phyloP scores from a whole-genome alignment of 2,329 filamentous ascomycete species.

The Phaeosphaeriaceae sp. region DNA sequence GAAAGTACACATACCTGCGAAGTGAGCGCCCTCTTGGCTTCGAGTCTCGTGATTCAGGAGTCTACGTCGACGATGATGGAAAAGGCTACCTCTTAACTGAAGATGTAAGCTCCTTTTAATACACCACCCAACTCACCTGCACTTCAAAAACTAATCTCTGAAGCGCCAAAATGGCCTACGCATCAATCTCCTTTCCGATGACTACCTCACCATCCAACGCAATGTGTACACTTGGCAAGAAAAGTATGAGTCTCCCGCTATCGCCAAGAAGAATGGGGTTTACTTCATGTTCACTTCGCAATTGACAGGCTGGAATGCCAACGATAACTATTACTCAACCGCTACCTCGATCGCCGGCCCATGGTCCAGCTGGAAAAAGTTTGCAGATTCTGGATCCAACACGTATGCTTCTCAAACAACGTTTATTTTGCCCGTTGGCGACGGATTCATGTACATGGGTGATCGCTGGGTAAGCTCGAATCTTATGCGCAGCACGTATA shows the following conservation, averaged over 20 bases:
- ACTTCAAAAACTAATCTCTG: not conserved
- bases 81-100: slow-evolving; percentile 67
- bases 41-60: slow-evolving; percentile 64
- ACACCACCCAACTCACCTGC: not conserved
- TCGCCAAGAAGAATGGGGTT: slow-evolving; percentile 64
- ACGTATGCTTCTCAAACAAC: slow-evolving; percentile 68
- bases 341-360: slow-evolving; percentile 63
- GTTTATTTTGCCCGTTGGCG: slow-evolving; percentile 60
- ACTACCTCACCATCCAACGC: slow-evolving; percentile 61
- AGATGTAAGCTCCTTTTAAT: slow-evolving; percentile 56
- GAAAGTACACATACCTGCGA: slow-evolving; percentile 61
- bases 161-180: slow-evolving; percentile 64
- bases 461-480: slow-evolving; percentile 70
- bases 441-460: slow-evolving; percentile 66
- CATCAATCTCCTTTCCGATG: slow-evolving; percentile 62
- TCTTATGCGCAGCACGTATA: slow-evolving; percentile 65
- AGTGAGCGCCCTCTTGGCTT: slow-evolving; percentile 57
- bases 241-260: slow-evolving; percentile 66
- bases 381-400: slow-evolving; percentile 62
- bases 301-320: slow-evolving; percentile 59
- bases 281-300: slow-evolving; percentile 71
- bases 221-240: slow-evolving; percentile 61
- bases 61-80: slow-evolving; percentile 68
- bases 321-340: slow-evolving; percentile 70
- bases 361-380: slow-evolving; percentile 67